phyloP scores from a whole-genome alignment of 2,329 filamentous ascomycete species.

The Sporothrix brunneoviolacea region DNA sequence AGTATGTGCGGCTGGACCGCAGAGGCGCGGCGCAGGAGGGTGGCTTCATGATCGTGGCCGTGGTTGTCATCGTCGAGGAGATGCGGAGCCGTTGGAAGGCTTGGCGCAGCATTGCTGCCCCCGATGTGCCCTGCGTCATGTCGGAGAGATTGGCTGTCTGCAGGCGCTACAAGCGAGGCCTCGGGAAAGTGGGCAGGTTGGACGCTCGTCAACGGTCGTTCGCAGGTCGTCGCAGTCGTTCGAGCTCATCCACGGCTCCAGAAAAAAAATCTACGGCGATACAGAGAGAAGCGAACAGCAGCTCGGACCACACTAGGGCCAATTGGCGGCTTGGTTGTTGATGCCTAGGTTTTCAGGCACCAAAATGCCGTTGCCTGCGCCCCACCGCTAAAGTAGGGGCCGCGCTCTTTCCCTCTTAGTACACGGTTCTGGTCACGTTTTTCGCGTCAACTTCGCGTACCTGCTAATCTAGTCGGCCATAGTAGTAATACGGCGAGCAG shows the following conservation, averaged over 20 bases:
- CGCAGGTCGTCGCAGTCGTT: too few relatives aligned
- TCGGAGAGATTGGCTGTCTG: background rate
- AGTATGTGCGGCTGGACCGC: constrained; percentile 10
- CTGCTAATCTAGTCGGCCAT: background rate
- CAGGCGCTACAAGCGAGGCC: too few relatives aligned
- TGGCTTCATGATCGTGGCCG: background rate
- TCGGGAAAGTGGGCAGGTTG: too few relatives aligned
- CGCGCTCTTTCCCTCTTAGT: background rate
- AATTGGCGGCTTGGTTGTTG: background rate
- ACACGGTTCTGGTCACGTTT: constrained; percentile 28
- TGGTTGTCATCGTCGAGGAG: constrained; percentile 19
- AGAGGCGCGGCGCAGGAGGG: background rate
- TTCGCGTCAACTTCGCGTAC: constrained; percentile 40
- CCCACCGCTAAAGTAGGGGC: background rate
- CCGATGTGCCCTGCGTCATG: constrained; percentile 30
- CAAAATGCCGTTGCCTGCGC: too few relatives aligned
- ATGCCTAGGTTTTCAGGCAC: constrained; percentile 5
- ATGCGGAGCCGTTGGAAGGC: constrained; percentile 45
- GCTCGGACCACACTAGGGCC: background rate
- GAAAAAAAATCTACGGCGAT: background rate
- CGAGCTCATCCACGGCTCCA: background rate
- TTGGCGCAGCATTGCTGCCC: constrained; percentile 34
- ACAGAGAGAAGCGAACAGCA: too few relatives aligned
- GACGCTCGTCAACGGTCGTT: too few relatives aligned
- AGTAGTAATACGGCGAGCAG: background rate